phyloP scores from a whole-genome alignment of 805 yeast species.

The Lachancea nothofagi region DNA sequence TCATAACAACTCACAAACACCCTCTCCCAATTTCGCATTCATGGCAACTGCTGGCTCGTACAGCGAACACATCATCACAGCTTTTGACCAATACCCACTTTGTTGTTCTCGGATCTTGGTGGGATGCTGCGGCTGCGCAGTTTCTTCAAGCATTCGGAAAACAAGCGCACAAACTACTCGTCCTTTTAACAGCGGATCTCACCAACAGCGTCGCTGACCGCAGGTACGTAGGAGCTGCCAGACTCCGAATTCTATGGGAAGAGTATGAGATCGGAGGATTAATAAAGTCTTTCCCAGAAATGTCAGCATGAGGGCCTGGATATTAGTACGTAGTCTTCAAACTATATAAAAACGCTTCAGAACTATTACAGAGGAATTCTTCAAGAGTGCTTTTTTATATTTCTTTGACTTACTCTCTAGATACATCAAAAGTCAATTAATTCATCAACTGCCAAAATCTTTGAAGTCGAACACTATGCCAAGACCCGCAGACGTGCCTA shows the following conservation, averaged over 20 bases:
- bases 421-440: background rate
- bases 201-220: constrained; percentile 45
- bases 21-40: constrained; percentile 52
- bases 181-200: constrained; percentile 45
- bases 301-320: constrained; percentile 24
- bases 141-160: constrained; percentile 54
- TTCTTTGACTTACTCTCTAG: background rate
- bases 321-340: background rate
- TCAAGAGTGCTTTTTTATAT: background rate
- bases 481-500: constrained; percentile 24
- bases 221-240: constrained; percentile 69
- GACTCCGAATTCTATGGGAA: constrained; percentile 72
- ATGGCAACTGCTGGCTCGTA: constrained; percentile 74
- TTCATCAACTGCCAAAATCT: background rate
- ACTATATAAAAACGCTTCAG: background rate
- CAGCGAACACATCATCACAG: constrained; percentile 49
- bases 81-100: constrained; percentile 64
- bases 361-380: background rate
- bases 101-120: constrained; percentile 73
- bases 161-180: constrained; percentile 64
- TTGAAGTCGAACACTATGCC: background rate
- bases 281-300: constrained; percentile 37
- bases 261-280: constrained; percentile 55
- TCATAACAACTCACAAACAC: constrained; percentile 33
- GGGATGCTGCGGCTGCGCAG: constrained; percentile 73